Evolutionary conservation across 345 rosid species (phyloP).

Genomic region (Moringa oleifera): DNA sequence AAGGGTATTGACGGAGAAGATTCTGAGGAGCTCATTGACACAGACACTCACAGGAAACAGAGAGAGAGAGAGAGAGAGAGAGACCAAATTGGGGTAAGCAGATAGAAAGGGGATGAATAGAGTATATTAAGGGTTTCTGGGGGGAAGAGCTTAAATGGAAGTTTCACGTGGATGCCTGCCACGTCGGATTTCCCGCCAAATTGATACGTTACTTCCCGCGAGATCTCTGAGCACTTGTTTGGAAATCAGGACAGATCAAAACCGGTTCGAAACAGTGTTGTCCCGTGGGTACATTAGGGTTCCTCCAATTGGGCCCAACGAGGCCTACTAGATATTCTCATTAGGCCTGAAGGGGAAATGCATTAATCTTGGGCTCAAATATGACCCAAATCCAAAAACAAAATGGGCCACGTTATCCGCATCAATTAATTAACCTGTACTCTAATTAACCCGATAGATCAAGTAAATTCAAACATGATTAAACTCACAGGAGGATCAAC

Average conservation of each 20-base stretch:
- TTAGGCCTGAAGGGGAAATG: too few relatives aligned
- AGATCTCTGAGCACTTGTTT: not conserved
- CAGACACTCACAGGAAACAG: not conserved
- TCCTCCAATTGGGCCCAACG: too few relatives aligned
- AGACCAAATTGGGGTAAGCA: not conserved
- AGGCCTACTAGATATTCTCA: too few relatives aligned
- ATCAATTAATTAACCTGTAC: too few relatives aligned
- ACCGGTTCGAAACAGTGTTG: too few relatives aligned
- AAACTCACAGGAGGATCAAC: too few relatives aligned
- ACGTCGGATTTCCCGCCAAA: conserved; percentile 39
- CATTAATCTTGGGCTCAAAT: too few relatives aligned
- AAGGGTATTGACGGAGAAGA: conserved; percentile 30
- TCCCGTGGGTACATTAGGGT: too few relatives aligned
- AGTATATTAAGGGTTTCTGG: conserved; percentile 15
- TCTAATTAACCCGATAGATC: too few relatives aligned
- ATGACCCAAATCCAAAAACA: too few relatives aligned
- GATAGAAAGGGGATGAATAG: not conserved
- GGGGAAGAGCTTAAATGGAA: conserved; percentile 39
- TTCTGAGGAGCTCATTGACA: conserved; percentile 28
- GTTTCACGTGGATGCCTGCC: conserved; percentile 21
- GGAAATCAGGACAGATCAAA: not conserved
- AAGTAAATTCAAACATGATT: too few relatives aligned
- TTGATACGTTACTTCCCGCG: conserved; percentile 59
- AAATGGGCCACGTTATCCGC: too few relatives aligned
- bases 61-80: conserved; percentile 6